Percentiles rank a stretch among this genome's conserved stretches.
These are phyloP conservation scores for Myxozyma geophila DNA, from an alignment of 805 yeast genomes.

Conservation along the genomic window DNA sequence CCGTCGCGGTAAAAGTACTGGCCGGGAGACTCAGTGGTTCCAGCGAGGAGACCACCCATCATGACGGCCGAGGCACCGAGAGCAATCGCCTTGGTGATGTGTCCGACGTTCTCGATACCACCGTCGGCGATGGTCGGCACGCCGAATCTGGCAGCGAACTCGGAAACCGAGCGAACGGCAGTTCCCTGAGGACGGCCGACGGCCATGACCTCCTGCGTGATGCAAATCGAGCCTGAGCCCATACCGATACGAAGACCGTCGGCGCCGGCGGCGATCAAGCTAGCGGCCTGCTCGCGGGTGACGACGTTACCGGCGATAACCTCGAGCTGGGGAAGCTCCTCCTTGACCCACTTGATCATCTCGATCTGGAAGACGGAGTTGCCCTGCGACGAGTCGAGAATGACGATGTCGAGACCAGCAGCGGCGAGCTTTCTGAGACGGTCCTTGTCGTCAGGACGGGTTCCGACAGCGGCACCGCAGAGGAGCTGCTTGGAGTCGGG, in stretches of 20 bases:
- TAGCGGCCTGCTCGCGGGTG: constrained; percentile 98
- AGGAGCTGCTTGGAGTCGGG: constrained; percentile 90
- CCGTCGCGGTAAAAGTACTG: constrained; percentile 98
- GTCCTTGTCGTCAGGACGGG: constrained; percentile 83
- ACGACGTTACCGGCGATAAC: constrained; percentile 98
- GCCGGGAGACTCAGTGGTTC: constrained; percentile 98
- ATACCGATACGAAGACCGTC: constrained; percentile 98
- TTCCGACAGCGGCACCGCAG: constrained; percentile 99
- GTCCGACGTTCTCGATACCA: constrained; percentile 98
- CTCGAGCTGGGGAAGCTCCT: constrained; percentile 75
- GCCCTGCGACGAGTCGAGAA: constrained; percentile 96
- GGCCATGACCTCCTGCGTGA: constrained; percentile 99
- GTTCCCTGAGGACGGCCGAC: constrained; percentile 99
- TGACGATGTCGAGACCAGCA: constrained; percentile 96
- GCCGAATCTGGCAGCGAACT: constrained; percentile 93
- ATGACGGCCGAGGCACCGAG: constrained; percentile 96
- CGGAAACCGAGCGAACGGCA: constrained; percentile 92
- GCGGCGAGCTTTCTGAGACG: constrained; percentile 84
- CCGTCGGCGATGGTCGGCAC: constrained; percentile 99
- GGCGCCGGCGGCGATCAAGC: constrained; percentile 91
- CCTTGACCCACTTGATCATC: constrained; percentile 90
- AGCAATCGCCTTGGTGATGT: constrained; percentile 94
- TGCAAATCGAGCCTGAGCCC: constrained; percentile 99
- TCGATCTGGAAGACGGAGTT: constrained; percentile 93
- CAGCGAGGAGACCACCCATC: constrained; percentile 99